Conservation (phyloP, 441 rosid species). For the Biscutella laevigata region DNA sequence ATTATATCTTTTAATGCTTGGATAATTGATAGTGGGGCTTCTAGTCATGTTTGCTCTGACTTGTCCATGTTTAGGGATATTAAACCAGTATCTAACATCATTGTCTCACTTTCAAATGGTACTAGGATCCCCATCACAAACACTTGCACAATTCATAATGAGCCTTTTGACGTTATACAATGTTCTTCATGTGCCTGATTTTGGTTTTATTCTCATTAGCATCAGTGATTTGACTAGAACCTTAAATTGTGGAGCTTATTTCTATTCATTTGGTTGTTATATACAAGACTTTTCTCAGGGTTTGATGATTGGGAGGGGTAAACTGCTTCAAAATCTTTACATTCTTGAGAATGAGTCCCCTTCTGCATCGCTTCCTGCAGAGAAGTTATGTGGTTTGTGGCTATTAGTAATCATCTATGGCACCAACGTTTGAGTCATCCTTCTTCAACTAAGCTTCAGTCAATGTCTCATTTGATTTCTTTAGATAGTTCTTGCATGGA, state of each 20-base stretch:
- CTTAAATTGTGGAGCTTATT: neutral
- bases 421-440: neutral
- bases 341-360: neutral
- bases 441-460: neutral
- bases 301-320: conserved; percentile 6
- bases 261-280: neutral
- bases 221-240: neutral
- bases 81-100: too few relatives aligned
- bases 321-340: neutral
- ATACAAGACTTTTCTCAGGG: neutral
- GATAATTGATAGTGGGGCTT: neutral
- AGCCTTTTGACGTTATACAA: too few relatives aligned
- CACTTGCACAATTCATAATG: too few relatives aligned
- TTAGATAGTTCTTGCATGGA: neutral
- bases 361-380: neutral
- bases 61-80: neutral
- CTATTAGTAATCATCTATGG: too few relatives aligned
- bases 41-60: neutral
- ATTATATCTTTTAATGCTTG: neutral
- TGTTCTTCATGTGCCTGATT: too few relatives aligned
- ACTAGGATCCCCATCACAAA: too few relatives aligned
- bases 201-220: too few relatives aligned
- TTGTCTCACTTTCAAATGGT: too few relatives aligned
- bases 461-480: neutral
- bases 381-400: too few relatives aligned